Percentiles rank a stretch among this genome's conserved stretches.
Conservation (phyloP, 1,284 basidiomycete species). For the Tetrapyrgos nigripes region DNA sequence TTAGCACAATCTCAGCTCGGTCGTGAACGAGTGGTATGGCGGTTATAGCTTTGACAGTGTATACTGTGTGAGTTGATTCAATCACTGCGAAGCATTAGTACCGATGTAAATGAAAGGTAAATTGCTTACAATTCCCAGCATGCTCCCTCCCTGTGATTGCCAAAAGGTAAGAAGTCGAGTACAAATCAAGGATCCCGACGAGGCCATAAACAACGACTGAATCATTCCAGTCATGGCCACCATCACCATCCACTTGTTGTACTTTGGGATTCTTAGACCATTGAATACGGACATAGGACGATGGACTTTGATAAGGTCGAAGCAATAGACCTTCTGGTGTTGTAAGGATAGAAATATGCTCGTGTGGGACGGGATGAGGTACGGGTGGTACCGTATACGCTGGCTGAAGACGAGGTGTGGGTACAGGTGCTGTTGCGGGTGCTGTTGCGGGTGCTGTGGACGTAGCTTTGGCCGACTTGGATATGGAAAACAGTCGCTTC, state of each 20-base stretch:
- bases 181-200: conserved; percentile 72
- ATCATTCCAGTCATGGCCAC: conserved; percentile 54
- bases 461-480: conserved; percentile 13
- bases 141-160: conserved; percentile 66
- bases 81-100: conserved; percentile 53
- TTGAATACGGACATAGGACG: conserved; percentile 56
- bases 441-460: not conserved
- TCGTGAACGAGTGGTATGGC: conserved; percentile 72
- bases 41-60: conserved; percentile 67
- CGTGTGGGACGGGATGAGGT: conserved; percentile 75
- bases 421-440: conserved; percentile 23
- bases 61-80: conserved; percentile 62
- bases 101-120: conserved; percentile 19
- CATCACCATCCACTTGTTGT: conserved; percentile 53
- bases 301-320: conserved; percentile 55
- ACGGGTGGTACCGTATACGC: conserved; percentile 68
- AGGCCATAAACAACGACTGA: conserved; percentile 73
- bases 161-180: conserved; percentile 74
- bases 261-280: conserved; percentile 68
- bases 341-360: conserved; percentile 64
- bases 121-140: conserved; percentile 66
- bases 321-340: conserved; percentile 68
- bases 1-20: conserved; percentile 58
- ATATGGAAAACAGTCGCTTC: conserved; percentile 21
- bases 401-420: conserved; percentile 54